Percentiles rank a stretch among this genome's conserved stretches.
Evolutionary conservation across 2,329 filamentous ascomycete genomes (phyloP).

Genomic region (Talaromyces sp.): DNA sequence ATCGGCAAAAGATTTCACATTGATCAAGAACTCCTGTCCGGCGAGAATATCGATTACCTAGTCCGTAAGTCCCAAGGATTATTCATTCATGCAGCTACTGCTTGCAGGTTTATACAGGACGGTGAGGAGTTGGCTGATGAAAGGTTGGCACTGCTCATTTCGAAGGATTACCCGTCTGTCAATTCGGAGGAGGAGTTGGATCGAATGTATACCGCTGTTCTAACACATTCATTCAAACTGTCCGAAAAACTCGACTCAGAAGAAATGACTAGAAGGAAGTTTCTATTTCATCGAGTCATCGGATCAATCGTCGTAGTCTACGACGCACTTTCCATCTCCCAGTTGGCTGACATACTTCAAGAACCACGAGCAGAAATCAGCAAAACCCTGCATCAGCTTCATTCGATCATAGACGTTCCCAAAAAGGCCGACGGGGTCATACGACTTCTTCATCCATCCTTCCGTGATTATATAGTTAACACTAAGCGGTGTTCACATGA

Average conservation of each 20-base stretch:
- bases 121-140: constrained; percentile 13
- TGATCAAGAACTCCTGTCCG: background rate
- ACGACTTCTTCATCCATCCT: background rate
- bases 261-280: background rate
- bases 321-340: background rate
- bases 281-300: background rate
- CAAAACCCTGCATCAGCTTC: constrained; percentile 11
- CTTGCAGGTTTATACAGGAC: constrained; percentile 26
- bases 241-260: background rate
- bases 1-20: background rate
- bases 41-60: constrained; percentile 21
- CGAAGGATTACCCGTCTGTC: background rate
- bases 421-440: background rate
- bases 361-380: background rate
- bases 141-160: constrained; percentile 19
- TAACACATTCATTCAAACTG: background rate
- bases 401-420: constrained; percentile 22
- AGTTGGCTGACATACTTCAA: background rate
- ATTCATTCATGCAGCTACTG: constrained; percentile 35
- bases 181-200: constrained; percentile 19
- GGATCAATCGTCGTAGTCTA: background rate
- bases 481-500: background rate
- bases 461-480: background rate
- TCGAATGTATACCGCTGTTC: constrained; percentile 18
- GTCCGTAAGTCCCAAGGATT: constrained; percentile 27